These are phyloP conservation scores for Alopecurus myosuroides DNA, from an alignment of 176 grass and related monocot species.

Conservation along the genomic window DNA sequence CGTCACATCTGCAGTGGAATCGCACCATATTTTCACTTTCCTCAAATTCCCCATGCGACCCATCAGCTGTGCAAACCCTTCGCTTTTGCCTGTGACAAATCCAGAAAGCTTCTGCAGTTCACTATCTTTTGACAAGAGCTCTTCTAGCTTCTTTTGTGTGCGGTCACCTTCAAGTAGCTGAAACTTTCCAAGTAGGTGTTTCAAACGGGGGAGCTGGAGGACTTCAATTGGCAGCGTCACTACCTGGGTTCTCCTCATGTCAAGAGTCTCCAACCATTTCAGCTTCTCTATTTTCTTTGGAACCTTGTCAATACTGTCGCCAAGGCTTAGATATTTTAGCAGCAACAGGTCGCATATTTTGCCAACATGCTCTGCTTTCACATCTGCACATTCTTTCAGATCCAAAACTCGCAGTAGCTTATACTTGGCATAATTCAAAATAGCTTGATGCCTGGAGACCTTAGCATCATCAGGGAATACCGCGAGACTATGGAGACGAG, in stretches of 20 bases:
- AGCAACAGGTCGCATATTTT: not conserved
- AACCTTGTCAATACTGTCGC: not conserved
- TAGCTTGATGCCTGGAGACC: not conserved
- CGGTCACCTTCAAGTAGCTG: not conserved
- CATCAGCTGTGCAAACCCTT: not conserved
- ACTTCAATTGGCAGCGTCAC: not conserved
- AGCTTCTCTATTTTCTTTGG: not conserved
- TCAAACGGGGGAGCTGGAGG: not conserved
- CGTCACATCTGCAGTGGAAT: not conserved
- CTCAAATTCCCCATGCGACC: not conserved
- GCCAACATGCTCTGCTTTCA: not conserved
- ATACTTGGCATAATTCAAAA: not conserved
- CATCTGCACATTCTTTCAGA: not conserved
- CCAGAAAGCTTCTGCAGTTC: not conserved
- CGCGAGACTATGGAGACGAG: not conserved
- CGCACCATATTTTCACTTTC: conserved; percentile 14
- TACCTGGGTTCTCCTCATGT: not conserved
- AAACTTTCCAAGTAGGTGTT: conserved; percentile 3
- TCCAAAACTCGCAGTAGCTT: not conserved
- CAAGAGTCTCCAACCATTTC: conserved; percentile 5
- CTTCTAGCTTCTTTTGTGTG: no score
- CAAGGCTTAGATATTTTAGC: conserved; percentile 9
- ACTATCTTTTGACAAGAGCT: not conserved
- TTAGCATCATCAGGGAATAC: not conserved
- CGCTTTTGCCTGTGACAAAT: not conserved